Conservation (phyloP, 139 green algal genomes). For the Chlorella ohadii region DNA sequence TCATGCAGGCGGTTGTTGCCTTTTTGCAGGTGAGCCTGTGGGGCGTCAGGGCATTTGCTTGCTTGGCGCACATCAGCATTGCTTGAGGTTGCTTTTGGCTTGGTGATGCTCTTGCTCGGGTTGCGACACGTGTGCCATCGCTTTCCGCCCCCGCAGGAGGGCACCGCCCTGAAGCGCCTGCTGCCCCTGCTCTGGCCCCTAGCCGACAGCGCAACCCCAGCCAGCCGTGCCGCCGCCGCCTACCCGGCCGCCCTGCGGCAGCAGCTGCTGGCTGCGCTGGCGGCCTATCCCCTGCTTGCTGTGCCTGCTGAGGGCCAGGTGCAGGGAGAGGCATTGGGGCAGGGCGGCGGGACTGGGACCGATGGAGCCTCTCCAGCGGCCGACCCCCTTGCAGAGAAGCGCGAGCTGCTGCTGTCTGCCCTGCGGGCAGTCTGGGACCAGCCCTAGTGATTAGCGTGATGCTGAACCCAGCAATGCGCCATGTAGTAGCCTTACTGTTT, state of each 20-base stretch:
- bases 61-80: too few relatives aligned
- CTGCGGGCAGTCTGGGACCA: constrained; percentile 12
- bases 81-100: too few relatives aligned
- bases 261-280: constrained; percentile 7
- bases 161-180: constrained; percentile 12
- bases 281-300: neutral
- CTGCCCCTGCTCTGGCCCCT: constrained; percentile 24
- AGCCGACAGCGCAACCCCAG: neutral
- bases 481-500: too few relatives aligned
- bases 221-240: neutral
- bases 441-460: too few relatives aligned
- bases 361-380: neutral
- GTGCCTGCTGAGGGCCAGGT: too few relatives aligned
- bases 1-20: neutral
- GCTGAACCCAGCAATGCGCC: too few relatives aligned
- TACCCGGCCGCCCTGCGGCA: neutral
- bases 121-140: too few relatives aligned
- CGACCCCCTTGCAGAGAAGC: neutral
- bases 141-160: neutral
- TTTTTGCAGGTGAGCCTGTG: neutral
- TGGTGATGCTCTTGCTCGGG: too few relatives aligned
- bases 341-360: neutral
- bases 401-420: constrained; percentile 13
- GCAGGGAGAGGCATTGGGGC: neutral
- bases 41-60: too few relatives aligned